Percentiles rank a stretch among this genome's conserved stretches.
phyloP scores from a whole-genome alignment of 2,329 filamentous ascomycete genomes.

The Alternaria solani region DNA sequence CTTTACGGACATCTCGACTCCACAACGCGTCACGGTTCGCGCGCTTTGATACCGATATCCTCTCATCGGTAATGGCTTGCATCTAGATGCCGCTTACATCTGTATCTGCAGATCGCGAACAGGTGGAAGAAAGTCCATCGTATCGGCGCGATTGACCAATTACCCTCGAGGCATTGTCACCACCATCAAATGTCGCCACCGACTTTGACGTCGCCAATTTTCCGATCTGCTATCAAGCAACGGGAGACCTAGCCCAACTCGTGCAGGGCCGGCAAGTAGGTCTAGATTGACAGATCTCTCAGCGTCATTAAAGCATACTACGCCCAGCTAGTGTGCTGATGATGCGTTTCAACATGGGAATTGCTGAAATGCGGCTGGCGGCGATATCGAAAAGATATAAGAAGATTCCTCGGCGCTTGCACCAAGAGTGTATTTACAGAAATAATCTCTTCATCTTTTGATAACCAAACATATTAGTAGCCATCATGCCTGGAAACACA shows the following conservation, averaged over 20 bases:
- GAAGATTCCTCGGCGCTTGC: not conserved
- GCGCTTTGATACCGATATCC: conserved; percentile 6
- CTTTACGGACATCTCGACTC: not conserved
- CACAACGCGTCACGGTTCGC: conserved; percentile 22
- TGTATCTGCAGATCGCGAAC: conserved; percentile 7
- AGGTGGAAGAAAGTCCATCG: not conserved
- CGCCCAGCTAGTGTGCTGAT: conserved; percentile 16
- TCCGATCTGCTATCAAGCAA: conserved; percentile 15
- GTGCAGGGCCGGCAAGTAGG: conserved; percentile 8
- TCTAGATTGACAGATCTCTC: conserved; percentile 17
- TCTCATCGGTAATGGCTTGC: conserved; percentile 23
- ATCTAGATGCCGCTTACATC: conserved; percentile 24
- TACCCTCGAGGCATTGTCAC: conserved; percentile 14
- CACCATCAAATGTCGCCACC: conserved; percentile 19
- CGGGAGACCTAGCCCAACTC: conserved; percentile 16
- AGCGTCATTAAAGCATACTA: conserved; percentile 29
- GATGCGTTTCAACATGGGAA: conserved; percentile 14
- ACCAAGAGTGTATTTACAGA: not conserved
- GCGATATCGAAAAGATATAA: conserved; percentile 7
- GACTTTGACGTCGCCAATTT: conserved; percentile 20
- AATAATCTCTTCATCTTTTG: not conserved
- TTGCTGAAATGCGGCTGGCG: not conserved
- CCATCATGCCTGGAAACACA: conserved; percentile 18
- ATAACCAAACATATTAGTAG: not conserved
- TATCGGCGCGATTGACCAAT: conserved; percentile 16